These are phyloP conservation scores for Magnaporthiopsis incrustans DNA, from an alignment of 2,329 filamentous ascomycete species.

Conservation along the genomic window DNA sequence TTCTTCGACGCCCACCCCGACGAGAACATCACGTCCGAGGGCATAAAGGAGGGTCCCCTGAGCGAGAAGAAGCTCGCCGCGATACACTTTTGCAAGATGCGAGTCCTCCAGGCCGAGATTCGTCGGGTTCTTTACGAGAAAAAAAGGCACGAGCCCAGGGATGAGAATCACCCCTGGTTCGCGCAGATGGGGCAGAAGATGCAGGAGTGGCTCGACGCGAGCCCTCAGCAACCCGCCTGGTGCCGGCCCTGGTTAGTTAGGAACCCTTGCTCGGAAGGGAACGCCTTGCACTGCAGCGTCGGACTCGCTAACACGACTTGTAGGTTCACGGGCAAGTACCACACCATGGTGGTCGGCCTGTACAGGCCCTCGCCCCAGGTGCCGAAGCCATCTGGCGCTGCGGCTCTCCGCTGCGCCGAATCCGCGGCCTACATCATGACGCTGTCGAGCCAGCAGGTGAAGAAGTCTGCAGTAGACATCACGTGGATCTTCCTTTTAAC, in stretches of 20 bases:
- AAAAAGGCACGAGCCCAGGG: conserved; percentile 66
- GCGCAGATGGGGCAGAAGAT: conserved; percentile 69
- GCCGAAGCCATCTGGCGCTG: conserved; percentile 70
- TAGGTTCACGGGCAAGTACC: conserved; percentile 62
- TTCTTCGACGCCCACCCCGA: conserved; percentile 83
- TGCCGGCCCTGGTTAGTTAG: conserved; percentile 68
- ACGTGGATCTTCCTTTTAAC: conserved; percentile 91
- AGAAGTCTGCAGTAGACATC: conserved; percentile 67
- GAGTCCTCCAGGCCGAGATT: conserved; percentile 80
- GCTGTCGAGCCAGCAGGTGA: conserved; percentile 72
- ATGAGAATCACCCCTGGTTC: conserved; percentile 85
- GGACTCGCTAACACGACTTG: conserved; percentile 9
- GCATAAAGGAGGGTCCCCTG: conserved; percentile 62
- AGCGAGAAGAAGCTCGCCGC: conserved; percentile 81
- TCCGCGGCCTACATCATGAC: conserved; percentile 76
- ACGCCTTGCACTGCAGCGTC: background rate
- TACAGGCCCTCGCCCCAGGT: conserved; percentile 90
- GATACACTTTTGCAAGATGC: conserved; percentile 91
- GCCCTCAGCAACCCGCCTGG: conserved; percentile 62
- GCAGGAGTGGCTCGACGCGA: conserved; percentile 68
- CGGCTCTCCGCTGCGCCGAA: conserved; percentile 75
- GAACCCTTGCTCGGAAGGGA: too few species aligned
- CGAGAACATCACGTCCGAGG: conserved; percentile 68
- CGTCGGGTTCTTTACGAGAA: conserved; percentile 78
- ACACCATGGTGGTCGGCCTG: conserved; percentile 82